Conservation (phyloP, 352 stramenopile species). For the Phytophthora brassicae region DNA sequence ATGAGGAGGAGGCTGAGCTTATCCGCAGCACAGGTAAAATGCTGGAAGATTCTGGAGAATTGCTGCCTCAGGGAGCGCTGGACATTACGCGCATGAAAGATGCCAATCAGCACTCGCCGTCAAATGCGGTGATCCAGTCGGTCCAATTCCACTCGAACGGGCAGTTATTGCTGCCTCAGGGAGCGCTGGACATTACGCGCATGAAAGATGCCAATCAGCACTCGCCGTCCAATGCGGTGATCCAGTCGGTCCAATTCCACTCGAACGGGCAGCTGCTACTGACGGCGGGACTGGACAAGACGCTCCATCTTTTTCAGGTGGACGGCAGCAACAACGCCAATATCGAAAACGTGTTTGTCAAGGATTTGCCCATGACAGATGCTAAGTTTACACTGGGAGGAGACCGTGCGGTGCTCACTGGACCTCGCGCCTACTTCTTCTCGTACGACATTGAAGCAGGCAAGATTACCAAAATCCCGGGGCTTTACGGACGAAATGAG, state of each 20-base stretch:
- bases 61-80: constrained; percentile 62
- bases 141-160: constrained; percentile 90
- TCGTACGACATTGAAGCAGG: constrained; percentile 95
- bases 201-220: constrained; percentile 94
- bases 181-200: constrained; percentile 62
- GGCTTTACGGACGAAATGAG: constrained; percentile 89
- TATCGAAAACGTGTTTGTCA: constrained; percentile 89
- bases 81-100: constrained; percentile 87
- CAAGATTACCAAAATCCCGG: constrained; percentile 90
- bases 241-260: constrained; percentile 91
- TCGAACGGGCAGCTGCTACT: constrained; percentile 85
- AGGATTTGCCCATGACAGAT: constrained; percentile 88
- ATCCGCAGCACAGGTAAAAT: constrained; percentile 62
- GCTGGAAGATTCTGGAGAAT: constrained; percentile 49
- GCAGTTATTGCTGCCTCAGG: constrained; percentile 85
- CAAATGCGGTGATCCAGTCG: constrained; percentile 82
- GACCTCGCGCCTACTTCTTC: constrained; percentile 96
- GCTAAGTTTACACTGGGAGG: constrained; percentile 84
- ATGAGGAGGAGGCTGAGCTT: constrained; percentile 57
- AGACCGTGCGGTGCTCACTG: constrained; percentile 88
- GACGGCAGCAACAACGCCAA: constrained; percentile 89
- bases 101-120: constrained; percentile 89
- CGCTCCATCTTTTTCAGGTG: constrained; percentile 91
- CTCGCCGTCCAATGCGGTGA: constrained; percentile 75
- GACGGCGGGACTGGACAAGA: constrained; percentile 92